Conservation (phyloP, 345 rosid genomes). For the Bruguiera gymnorhiza region DNA sequence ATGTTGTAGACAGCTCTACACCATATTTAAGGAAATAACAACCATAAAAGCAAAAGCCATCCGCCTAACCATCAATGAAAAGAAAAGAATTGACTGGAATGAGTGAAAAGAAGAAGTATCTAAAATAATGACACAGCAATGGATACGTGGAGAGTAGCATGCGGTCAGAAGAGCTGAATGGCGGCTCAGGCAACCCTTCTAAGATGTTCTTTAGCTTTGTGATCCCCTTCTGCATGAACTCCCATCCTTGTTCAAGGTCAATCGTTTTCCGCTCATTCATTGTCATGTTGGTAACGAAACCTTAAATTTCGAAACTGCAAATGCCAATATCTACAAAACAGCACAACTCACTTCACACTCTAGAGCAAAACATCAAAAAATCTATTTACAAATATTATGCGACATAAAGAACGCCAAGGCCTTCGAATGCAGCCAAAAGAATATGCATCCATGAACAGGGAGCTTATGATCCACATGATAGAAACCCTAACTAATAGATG, state of each 20-base stretch:
- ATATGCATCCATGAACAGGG: neutral
- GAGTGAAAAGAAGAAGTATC: neutral
- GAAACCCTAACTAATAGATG: conserved; percentile 1
- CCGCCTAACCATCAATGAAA: neutral
- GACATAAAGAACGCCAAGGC: neutral
- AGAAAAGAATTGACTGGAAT: neutral
- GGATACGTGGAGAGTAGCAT: conserved; percentile 39
- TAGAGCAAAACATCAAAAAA: no score
- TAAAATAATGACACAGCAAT: neutral
- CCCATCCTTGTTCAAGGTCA: conserved; percentile 91
- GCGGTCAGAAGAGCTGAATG: conserved; percentile 36
- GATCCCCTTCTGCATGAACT: conserved; percentile 76
- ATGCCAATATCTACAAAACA: conserved; percentile 1
- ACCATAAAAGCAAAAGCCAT: neutral
- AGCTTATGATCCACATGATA: neutral
- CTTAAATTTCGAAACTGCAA: conserved; percentile 3
- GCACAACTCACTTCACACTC: no score
- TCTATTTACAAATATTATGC: no score
- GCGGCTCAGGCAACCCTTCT: conserved; percentile 40
- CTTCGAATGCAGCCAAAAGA: neutral
- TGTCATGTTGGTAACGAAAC: conserved; percentile 19
- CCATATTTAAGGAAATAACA: neutral
- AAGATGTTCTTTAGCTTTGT: conserved; percentile 73
- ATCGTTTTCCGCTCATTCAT: conserved; percentile 75
- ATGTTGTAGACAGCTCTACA: conserved; percentile 35